Percentiles rank a stretch among this genome's conserved stretches.
These are phyloP conservation scores for Eucalyptus regnans DNA, from an alignment of 345 rosid species.

Conservation along the genomic window DNA sequence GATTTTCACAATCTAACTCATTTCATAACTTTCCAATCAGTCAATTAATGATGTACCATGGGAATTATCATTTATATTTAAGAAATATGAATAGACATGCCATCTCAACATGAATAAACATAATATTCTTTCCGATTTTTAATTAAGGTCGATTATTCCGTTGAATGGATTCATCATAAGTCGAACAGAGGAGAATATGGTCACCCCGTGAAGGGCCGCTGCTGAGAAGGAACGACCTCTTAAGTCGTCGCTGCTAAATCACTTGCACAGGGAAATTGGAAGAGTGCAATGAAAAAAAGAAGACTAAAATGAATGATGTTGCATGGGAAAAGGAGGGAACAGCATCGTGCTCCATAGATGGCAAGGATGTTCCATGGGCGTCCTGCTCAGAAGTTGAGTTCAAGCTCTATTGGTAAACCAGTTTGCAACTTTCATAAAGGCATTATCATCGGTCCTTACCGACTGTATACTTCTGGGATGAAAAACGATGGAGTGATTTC, in stretches of 20 bases:
- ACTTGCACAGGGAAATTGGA: background rate
- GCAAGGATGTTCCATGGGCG: background rate
- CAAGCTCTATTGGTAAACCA: background rate
- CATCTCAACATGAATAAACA: background rate
- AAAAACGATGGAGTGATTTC: background rate
- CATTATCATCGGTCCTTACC: background rate
- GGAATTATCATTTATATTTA: background rate
- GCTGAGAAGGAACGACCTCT: background rate
- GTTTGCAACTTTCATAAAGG: background rate
- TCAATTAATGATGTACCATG: background rate
- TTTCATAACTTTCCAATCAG: background rate
- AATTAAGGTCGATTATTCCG: background rate
- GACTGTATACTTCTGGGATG: background rate
- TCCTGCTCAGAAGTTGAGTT: background rate
- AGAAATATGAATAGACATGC: background rate
- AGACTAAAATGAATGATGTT: background rate
- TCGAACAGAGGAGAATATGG: background rate
- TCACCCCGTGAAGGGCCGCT: background rate
- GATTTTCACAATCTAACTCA: background rate
- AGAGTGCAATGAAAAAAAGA: background rate
- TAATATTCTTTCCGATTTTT: background rate
- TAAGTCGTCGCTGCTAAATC: background rate
- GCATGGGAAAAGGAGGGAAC: background rate
- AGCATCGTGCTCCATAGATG: background rate
- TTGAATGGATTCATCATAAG: background rate